A percentile compares a stretch with the other conserved stretches of the same genome.
Conservation (phyloP, 2,329 filamentous ascomycete genomes). For the Teratosphaeria viscida region DNA sequence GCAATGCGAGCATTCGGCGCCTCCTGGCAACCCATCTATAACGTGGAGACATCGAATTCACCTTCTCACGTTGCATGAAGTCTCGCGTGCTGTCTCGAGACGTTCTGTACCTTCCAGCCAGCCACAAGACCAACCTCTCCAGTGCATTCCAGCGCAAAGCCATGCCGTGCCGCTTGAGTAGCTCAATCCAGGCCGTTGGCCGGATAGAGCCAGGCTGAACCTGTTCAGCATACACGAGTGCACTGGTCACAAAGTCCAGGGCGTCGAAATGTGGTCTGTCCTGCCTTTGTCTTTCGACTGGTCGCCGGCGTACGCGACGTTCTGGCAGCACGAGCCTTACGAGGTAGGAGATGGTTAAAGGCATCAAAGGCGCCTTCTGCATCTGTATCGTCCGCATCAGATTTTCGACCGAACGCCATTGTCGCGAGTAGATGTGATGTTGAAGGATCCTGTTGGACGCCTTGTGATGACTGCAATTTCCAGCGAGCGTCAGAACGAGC, state of each 20-base stretch:
- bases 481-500: constrained; percentile 38
- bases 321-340: constrained; percentile 29
- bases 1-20: neutral
- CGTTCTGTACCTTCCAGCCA: constrained; percentile 27
- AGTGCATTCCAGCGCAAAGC: constrained; percentile 39
- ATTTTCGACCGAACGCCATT: constrained; percentile 19
- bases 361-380: constrained; percentile 32
- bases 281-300: constrained; percentile 6
- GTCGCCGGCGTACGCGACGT: constrained; percentile 30
- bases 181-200: constrained; percentile 44
- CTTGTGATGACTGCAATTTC: constrained; percentile 21
- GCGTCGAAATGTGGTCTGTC: constrained; percentile 23
- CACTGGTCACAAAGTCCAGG: constrained; percentile 36
- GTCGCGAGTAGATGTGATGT: constrained; percentile 24
- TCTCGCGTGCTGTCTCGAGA: neutral
- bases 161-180: constrained; percentile 52
- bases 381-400: constrained; percentile 42
- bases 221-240: constrained; percentile 30
- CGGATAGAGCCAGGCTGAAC: neutral
- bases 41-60: neutral
- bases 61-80: neutral
- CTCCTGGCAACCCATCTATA: neutral
- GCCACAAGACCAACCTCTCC: constrained; percentile 41
- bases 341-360: constrained; percentile 36
- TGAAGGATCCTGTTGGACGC: constrained; percentile 41